Base-by-base conservation (phyloP, 2,329 filamentous ascomycete genomes). In the Triangularia verruculosa region DNA sequence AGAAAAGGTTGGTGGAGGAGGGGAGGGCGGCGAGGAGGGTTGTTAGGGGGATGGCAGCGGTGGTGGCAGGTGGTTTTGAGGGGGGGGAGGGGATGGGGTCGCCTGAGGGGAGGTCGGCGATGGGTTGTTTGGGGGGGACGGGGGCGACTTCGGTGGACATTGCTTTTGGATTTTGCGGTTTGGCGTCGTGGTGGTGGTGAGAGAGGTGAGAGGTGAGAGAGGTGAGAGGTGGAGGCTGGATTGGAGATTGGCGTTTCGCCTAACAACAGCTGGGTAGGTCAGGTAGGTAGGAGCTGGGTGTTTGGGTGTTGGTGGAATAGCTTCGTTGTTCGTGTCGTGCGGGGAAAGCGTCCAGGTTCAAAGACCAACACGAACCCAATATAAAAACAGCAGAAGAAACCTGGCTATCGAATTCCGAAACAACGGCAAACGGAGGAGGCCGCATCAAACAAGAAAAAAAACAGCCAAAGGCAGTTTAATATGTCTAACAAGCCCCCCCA, bases 1-100 rank as follows among this genome's bases (percentile, higher is more conserved):
- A 74, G 73, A 86, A 83, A 74, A 76, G 78, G 72, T 87, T 84
- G 70, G 79, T 34, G 70, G 76, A 75, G 68, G 76, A 74, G 51
- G 80, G 79, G 15, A 75, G 64, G 13, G 74, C 72, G 54, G 73
- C 69, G 54, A 80, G 67, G 56, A 77, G 69, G 43, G 72, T 70
- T 63, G 52, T 43, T 51, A 71, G 66, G 3, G 71, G 68, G 57
- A 71, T 32, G 7, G 67, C 61, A 24, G 64, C 62, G 9, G 62
- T 56, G 51, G 61, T 60, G n/a, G 32, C 25, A 64, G 62, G 17
- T 27, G 59, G 63, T 13, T 62, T 59, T 43, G 63, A 64, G 66
- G 60, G 66, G 25, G 71, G 67, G 65, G 61, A 67, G 25, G 71
- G 67, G 64, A 72, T 71, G 32, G 68, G 67, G 15, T 69, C 65